Evolutionary conservation across 140 eudicot genomes (phyloP), one percentile per base, ranked within the genome.

Genomic region (Anethum foeniculum): DNA sequence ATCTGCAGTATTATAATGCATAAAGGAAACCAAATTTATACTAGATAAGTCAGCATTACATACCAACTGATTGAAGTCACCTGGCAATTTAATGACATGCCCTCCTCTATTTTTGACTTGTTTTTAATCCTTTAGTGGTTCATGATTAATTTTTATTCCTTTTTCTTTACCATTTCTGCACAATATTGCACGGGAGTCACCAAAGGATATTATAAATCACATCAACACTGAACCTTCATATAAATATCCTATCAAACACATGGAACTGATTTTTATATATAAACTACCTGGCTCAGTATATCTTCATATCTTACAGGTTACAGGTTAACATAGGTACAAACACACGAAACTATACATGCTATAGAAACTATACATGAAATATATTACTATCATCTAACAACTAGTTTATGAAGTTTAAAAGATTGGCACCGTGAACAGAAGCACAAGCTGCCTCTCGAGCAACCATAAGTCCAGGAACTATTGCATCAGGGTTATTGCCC

Each of bases 361-460:
- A 34, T 34, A 34, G 38, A 34, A 34, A 34, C 38, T 1, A 34
- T 34, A 34, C 38, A 34, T 34, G 38, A 3, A 34, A 34, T 34
- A 34, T 34, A 34, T 34, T 34, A 34, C 38, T 34, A 34, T 34
- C 38, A 34, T 34, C 38, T 34, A 34, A 34, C 38, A 34, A 34
- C 38, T 34, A 34, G n/a, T n/a, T n/a, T n/a, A n/a, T n/a, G n/a
- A n/a, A n/a, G n/a, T n/a, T n/a, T n/a, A n/a, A n/a, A n/a, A n/a
- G 90, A 86, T 95, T 95, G 81, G 99, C 99, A 77, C 99, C 99
- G 75, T 95, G 99, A 81, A 95, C 99, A 64, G 99, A 95, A 48
- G 99, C 99, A 87, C 99, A 95, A 27, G 99, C 97, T 83, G 99
- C 99, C 83, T 95, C 99, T 60, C 99, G 98, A 89, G 99, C 99